Percentiles rank a stretch among this genome's conserved stretches.
phyloP scores from a whole-genome alignment of 2,329 filamentous ascomycete genomes.

The Epicoccum nigrum region DNA sequence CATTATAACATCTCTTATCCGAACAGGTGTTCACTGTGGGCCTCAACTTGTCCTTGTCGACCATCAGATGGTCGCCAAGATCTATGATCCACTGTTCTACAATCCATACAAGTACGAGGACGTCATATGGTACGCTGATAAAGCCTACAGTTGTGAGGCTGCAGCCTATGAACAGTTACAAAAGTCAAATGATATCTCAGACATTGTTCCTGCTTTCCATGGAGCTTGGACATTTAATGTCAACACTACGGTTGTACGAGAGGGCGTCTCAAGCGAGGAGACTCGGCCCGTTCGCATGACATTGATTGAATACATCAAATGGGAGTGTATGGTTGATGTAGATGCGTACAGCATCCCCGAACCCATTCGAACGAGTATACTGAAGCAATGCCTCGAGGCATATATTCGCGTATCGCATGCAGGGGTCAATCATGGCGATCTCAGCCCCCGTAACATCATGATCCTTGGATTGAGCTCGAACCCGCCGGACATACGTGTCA shows the following conservation, averaged over 20 bases:
- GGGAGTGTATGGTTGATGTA: neutral
- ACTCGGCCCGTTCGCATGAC: neutral
- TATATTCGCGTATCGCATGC: slow-evolving; percentile 2
- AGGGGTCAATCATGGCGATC: slow-evolving; percentile 10
- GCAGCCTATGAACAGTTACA: neutral
- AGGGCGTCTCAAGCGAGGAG: neutral
- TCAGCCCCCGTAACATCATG: slow-evolving; percentile 19
- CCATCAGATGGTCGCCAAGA: neutral
- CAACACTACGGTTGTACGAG: neutral
- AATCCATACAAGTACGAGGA: neutral
- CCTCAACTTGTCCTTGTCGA: neutral
- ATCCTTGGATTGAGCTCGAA: neutral
- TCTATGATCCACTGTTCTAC: neutral
- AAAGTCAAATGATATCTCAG: neutral
- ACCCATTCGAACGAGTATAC: neutral
- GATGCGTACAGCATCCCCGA: neutral
- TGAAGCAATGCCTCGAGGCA: neutral
- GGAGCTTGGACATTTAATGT: neutral
- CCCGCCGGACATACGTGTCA: neutral
- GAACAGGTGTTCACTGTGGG: neutral
- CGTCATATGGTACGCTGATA: neutral
- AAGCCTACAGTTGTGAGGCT: neutral
- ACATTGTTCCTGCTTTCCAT: neutral
- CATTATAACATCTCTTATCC: neutral
- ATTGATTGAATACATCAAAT: neutral